Percentiles rank a stretch among this genome's conserved stretches.
Evolutionary conservation across 1,284 basidiomycete genomes (phyloP).

Genomic region (Anthracocystis setariae): DNA sequence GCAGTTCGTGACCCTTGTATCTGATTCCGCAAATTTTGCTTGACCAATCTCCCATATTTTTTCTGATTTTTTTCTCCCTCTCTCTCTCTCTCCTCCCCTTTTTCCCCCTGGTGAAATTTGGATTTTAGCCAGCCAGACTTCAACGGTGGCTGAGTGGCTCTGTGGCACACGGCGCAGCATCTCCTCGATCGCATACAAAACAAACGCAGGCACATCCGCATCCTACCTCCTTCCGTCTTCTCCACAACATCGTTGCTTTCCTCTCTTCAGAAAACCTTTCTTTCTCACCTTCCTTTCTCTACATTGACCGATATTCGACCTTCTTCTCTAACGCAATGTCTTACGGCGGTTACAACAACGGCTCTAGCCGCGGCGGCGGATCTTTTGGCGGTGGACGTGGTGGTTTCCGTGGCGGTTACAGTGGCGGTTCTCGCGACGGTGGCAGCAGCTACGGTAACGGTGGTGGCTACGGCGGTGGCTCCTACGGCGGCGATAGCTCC

Average conservation of each 20-base stretch:
- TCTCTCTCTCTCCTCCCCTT: too few relatives aligned
- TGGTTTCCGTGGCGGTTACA: constrained; percentile 47
- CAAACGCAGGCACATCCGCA: neutral
- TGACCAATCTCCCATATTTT: neutral
- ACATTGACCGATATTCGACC: neutral
- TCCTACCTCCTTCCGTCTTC: neutral
- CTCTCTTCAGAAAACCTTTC: constrained; percentile 18
- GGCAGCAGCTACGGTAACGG: constrained; percentile 44
- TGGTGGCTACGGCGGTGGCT: constrained; percentile 41
- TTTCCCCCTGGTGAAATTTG: neutral
- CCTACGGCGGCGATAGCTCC: constrained; percentile 60
- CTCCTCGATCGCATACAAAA: too few relatives aligned
- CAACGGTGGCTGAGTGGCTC: constrained; percentile 24
- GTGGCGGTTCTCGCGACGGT: constrained; percentile 36
- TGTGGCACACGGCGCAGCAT: neutral
- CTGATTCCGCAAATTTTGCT: constrained; percentile 1
- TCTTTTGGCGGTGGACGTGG: constrained; percentile 43
- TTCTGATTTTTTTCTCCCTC: constrained; percentile 6
- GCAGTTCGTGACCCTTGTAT: neutral
- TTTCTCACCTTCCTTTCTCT: neutral
- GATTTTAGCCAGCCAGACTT: constrained; percentile 6
- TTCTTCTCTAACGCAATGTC: constrained; percentile 37
- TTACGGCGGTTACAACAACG: constrained; percentile 57
- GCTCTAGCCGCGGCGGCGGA: constrained; percentile 34
- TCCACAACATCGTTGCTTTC: constrained; percentile 11